Base-by-base conservation (phyloP, 2,329 filamentous ascomycete species). In the Hymenoscyphus fructigenus region DNA sequence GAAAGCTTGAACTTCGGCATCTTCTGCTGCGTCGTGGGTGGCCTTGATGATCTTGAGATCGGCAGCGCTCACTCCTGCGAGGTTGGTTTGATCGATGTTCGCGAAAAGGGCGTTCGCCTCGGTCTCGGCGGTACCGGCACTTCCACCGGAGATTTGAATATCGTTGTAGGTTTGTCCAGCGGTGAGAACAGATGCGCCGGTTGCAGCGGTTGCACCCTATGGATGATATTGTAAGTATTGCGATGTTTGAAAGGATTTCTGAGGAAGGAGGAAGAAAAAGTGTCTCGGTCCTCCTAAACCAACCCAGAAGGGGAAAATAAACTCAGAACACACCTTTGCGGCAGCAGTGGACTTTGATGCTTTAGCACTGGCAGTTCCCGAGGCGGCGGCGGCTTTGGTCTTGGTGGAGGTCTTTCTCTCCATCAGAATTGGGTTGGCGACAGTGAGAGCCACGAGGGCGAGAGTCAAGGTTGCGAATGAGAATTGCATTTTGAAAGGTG, bases 1-100 rank as follows among this genome's bases (percentile, higher is more conserved):
- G 75, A 86, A 87, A 1, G 80, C 84, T 1, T 80, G 75, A 0
- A 72, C 77, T 72, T 86, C 84, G 1, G 83, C 84, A 59, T 82
- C 77, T 70, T 86, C 84, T 64, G 82, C 82, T 29, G 82, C 83
- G 60, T 78, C 73, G 68, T 85, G 84, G 66, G 84, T 82, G 3
- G 77, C 79, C 68, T 81, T 78, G 59, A 86, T 76, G 69, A 83
- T 79, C 34, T 79, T 76, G 26, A 84, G 72, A 66, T 87, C 84
- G 6, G 75, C 76, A 20, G 78, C 64, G 32, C 80, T 79, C 29
- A 85, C 82, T 12, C 73, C 75, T 6, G 73, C 76, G 0, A 79
- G 77, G 62, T 81, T 78, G 57, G 76, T 77, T 10, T 80, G 72
- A 69, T 85, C 78, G 57, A 79, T 76, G 68, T 70, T 23, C 38